Evolutionary conservation across 192 early-diverging fungal species (phyloP), one percentile per base, ranked within the genome.

Genomic region (Podila clonocystis): DNA sequence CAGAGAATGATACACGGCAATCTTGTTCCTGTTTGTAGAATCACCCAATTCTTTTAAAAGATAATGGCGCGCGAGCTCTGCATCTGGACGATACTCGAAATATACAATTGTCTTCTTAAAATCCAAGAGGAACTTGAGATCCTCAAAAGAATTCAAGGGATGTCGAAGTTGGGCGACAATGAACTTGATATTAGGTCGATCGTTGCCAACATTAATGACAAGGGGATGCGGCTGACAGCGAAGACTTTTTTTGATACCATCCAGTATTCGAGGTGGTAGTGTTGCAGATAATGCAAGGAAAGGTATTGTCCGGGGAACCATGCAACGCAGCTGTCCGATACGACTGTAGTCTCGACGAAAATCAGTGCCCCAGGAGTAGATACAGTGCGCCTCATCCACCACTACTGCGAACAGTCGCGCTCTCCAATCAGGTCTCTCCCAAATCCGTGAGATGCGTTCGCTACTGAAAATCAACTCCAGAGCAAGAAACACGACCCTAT

Each of bases 401-500:
- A 72, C 45, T 6, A 72, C 19, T 3, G 70, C 70, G 3, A 24
- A 8, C 8, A 72, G 26, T 20, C 26, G 33, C n/a, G 5, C 17
- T 41, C 63, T 73, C 71, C 71, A 73, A 3, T 19, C 63, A 29
- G 20, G 22, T 3, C 33, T 2, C 13, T n/a, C 48, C 71, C 71
- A 73, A 38, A 73, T 63, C 24, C 28, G 26, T 31, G 17, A 29
- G 34, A 65, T 45, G 20, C 71, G 71, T 1, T 31, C 22, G 30
- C 36, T 73, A 4, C n/a, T 52, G 41, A 73, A 48, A 20, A 45
- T 30, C 3, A 58, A n/a, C 63, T 73, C 71, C 4, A 75, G 75
- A 63, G 84, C 59, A 77, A 67, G 31, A 62, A 75, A 75, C 4
- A 75, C 65, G 48, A 57, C 73, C 29, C 62, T 57, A 28, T 52